These are phyloP conservation scores for Leptographium radiaticola DNA, from an alignment of 2,329 filamentous ascomycete species.

Conservation along the genomic window DNA sequence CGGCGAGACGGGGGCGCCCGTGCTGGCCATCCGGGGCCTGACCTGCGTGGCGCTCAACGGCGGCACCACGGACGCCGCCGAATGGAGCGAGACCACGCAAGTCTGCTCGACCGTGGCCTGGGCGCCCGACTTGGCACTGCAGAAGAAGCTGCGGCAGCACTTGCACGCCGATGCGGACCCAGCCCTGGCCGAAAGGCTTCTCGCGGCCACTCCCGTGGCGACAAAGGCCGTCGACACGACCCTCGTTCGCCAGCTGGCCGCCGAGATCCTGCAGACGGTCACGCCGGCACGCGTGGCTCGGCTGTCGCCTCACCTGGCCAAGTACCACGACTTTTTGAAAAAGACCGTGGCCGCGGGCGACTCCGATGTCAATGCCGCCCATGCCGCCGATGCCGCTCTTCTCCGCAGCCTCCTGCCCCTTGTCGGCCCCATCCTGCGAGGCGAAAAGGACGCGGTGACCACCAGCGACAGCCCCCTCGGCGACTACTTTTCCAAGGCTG, in stretches of 20 bases:
- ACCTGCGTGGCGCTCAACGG: conserved; percentile 11
- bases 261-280: not conserved
- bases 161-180: not conserved
- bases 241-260: not conserved
- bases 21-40: conserved; percentile 11
- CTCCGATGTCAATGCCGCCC: no score
- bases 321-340: not conserved
- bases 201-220: no score
- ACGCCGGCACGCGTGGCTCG: not conserved
- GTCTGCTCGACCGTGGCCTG: not conserved
- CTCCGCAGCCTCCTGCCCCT: no score
- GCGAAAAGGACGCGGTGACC: no score
- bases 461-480: no score
- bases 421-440: no score
- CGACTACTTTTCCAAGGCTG: no score
- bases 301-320: not conserved
- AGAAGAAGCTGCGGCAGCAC: conserved; percentile 12
- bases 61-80: not conserved
- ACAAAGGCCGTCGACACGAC: no score
- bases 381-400: no score
- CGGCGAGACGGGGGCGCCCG: not conserved
- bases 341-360: no score
- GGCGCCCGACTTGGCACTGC: not conserved
- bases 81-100: not conserved
- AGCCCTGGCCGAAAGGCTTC: not conserved